phyloP scores from a whole-genome alignment of 352 stramenopile species.

The Phytopythium montanum region DNA sequence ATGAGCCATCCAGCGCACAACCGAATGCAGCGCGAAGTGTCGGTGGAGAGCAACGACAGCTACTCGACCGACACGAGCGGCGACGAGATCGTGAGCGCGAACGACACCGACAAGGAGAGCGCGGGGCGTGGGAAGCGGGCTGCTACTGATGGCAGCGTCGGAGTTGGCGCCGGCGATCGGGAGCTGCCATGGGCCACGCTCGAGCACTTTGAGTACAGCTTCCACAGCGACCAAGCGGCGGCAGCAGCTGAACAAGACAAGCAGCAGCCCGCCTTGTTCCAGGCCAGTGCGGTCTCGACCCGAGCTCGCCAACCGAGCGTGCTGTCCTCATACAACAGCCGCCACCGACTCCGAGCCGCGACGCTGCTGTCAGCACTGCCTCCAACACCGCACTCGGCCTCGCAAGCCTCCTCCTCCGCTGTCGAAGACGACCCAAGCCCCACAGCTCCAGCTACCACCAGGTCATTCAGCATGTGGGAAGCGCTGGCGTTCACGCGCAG shows the following conservation, averaged over 20 bases:
- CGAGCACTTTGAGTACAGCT: conserved; percentile 9
- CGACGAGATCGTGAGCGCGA: conserved; percentile 6
- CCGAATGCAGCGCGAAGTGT: neutral
- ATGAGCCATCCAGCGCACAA: neutral
- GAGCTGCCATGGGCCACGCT: conserved; percentile 3
- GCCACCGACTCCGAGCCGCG: neutral
- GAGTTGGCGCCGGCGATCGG: neutral
- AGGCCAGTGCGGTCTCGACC: neutral
- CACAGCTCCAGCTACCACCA: conserved; percentile 3
- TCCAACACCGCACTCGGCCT: neutral
- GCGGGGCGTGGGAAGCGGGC: neutral
- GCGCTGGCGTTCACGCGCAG: conserved; percentile 24
- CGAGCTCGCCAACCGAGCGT: conserved; percentile 5
- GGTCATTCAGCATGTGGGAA: conserved; percentile 26
- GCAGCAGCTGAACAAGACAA: neutral
- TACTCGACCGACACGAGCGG: conserved; percentile 3
- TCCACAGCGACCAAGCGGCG: conserved; percentile 2
- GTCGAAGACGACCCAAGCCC: neutral
- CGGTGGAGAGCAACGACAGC: neutral
- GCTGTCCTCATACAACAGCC: conserved; percentile 5
- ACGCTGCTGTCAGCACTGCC: conserved; percentile 5
- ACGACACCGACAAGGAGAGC: conserved; percentile 5
- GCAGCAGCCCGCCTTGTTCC: neutral
- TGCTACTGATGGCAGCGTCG: neutral
- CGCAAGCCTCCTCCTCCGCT: neutral